Conservation (phyloP, 2,329 filamentous ascomycete species). For the Aspergillus sp. region DNA sequence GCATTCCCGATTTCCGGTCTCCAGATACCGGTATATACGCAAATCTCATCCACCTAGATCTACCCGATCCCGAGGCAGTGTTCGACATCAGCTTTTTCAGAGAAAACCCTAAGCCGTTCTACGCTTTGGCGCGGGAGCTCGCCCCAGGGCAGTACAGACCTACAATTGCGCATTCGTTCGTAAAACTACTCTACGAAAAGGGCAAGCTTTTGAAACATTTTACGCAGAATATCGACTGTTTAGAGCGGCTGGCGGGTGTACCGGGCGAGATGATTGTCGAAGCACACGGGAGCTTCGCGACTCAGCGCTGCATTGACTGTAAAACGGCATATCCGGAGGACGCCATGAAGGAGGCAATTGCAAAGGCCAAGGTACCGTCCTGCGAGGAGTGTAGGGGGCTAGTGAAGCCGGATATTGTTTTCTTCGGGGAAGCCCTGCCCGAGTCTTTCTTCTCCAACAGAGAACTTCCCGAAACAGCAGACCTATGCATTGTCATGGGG, state of each 20-base stretch:
- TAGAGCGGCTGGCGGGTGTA: slow-evolving; percentile 85
- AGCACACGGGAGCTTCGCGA: slow-evolving; percentile 92
- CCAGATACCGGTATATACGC: slow-evolving; percentile 91
- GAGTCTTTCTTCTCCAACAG: slow-evolving; percentile 62
- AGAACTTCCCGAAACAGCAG: slow-evolving; percentile 60
- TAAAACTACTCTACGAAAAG: slow-evolving; percentile 77
- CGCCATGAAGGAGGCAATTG: slow-evolving; percentile 70
- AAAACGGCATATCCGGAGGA: slow-evolving; percentile 68
- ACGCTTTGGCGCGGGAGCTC: slow-evolving; percentile 84
- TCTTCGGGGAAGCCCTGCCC: slow-evolving; percentile 79
- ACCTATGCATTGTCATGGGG: slow-evolving; percentile 81
- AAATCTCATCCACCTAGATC: slow-evolving; percentile 80
- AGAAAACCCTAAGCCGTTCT: slow-evolving; percentile 82
- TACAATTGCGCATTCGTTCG: slow-evolving; percentile 87
- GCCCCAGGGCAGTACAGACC: slow-evolving; percentile 88
- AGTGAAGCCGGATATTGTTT: slow-evolving; percentile 93
- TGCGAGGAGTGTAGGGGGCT: slow-evolving; percentile 73
- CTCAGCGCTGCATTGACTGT: slow-evolving; percentile 90
- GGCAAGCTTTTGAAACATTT: slow-evolving; percentile 80
- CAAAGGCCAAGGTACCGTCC: slow-evolving; percentile 65
- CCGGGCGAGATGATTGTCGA: slow-evolving; percentile 80
- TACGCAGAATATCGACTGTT: slow-evolving; percentile 96
- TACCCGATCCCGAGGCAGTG: slow-evolving; percentile 87
- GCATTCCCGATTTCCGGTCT: slow-evolving; percentile 91
- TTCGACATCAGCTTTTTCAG: slow-evolving; percentile 93